A percentile compares a stretch with the other conserved stretches of the same genome.
phyloP scores from a whole-genome alignment of 257 asterid species.

The Nicotiana noctiflora region DNA sequence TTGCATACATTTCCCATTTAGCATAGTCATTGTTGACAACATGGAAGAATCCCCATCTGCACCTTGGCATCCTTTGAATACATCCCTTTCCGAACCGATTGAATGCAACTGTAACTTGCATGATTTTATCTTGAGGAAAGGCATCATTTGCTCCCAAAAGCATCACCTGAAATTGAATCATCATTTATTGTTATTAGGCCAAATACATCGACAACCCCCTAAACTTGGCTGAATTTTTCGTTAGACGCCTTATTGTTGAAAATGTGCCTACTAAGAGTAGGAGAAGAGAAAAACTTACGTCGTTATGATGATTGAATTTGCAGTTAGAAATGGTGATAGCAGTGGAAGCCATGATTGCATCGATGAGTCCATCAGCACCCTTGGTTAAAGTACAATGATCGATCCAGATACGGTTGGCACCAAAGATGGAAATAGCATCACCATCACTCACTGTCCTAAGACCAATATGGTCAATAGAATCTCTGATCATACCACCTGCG shows the following conservation, averaged over 20 bases:
- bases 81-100: constrained; percentile 59
- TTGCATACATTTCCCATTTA: constrained; percentile 72
- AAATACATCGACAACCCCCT: not conserved
- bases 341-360: constrained; percentile 75
- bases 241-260: not conserved
- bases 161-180: constrained; percentile 45
- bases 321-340: constrained; percentile 85
- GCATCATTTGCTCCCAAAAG: constrained; percentile 69
- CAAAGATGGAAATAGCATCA: constrained; percentile 50
- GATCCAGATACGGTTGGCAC: constrained; percentile 60
- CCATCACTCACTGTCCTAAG: constrained; percentile 70
- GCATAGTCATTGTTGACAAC: constrained; percentile 72
- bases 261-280: not conserved
- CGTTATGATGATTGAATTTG: constrained; percentile 77
- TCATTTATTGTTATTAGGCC: not conserved
- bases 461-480: constrained; percentile 45
- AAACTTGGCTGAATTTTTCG: not conserved
- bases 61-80: constrained; percentile 83
- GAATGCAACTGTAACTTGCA: constrained; percentile 81
- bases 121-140: constrained; percentile 37
- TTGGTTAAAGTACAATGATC: constrained; percentile 57
- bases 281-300: constrained; percentile 33
- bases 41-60: constrained; percentile 80
- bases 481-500: constrained; percentile 58
- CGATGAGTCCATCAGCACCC: constrained; percentile 63